A percentile compares a stretch with the other conserved stretches of the same genome.
phyloP scores from a whole-genome alignment of 164 flowering plant species.

The Berberis thunbergii region DNA sequence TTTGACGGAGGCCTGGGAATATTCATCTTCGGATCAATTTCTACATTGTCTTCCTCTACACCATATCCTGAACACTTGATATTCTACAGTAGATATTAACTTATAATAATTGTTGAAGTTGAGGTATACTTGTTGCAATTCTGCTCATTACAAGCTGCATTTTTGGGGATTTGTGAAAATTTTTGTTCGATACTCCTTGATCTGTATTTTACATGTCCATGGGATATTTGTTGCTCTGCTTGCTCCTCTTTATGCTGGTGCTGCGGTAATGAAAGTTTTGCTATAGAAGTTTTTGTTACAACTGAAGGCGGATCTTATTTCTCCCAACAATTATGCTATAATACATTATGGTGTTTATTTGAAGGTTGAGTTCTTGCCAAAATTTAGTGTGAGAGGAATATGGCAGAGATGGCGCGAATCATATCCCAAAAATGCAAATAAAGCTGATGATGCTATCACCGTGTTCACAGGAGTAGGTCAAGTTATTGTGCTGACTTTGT shows the following conservation, averaged over 20 bases:
- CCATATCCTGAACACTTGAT: conserved; percentile 66
- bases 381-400: conserved; percentile 94
- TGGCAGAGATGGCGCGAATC: conserved; percentile 99
- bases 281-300: too few species aligned
- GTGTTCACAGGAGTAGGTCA: conserved; percentile 94
- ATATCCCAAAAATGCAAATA: conserved; percentile 58
- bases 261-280: conserved; percentile 46
- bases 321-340: conserved; percentile 2
- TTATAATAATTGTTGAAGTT: not conserved
- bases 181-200: conserved; percentile 73
- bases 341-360: conserved; percentile 12
- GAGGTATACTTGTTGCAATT: too few species aligned
- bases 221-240: conserved; percentile 93
- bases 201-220: conserved; percentile 71
- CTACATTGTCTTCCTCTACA: conserved; percentile 91
- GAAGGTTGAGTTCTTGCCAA: conserved; percentile 97
- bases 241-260: conserved; percentile 95
- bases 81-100: not conserved
- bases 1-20: conserved; percentile 85
- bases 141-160: not conserved
- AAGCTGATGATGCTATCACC: conserved; percentile 59
- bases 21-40: conserved; percentile 74
- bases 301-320: too few species aligned
- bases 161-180: not conserved
- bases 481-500: not conserved